These are phyloP conservation scores for Cytospora schulzeri DNA, from an alignment of 2,329 filamentous ascomycete genomes.

Conservation along the genomic window DNA sequence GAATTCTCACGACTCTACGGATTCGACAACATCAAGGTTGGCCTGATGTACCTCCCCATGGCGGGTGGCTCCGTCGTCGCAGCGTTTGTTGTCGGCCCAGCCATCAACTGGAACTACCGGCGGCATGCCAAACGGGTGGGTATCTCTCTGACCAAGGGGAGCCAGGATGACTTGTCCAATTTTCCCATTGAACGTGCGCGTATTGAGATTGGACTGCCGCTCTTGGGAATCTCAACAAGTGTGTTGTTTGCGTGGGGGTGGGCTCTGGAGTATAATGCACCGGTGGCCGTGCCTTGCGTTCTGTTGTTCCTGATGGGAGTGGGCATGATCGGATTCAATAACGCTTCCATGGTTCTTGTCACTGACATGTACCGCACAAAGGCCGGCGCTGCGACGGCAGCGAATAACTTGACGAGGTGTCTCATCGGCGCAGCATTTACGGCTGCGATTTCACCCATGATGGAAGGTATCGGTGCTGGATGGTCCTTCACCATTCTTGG, in stretches of 20 bases:
- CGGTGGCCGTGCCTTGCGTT: slow-evolving; percentile 50
- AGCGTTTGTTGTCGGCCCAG: slow-evolving; percentile 50
- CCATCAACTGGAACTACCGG: slow-evolving; percentile 69
- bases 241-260: slow-evolving; percentile 55
- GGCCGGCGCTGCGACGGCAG: slow-evolving; percentile 56
- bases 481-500: slow-evolving; percentile 55
- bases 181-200: slow-evolving; percentile 57
- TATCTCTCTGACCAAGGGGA: slow-evolving; percentile 54
- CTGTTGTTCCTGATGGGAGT: slow-evolving; percentile 50
- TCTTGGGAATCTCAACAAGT: slow-evolving; percentile 52
- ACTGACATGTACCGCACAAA: slow-evolving; percentile 57
- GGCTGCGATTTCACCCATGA: slow-evolving; percentile 55
- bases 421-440: slow-evolving; percentile 55
- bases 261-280: slow-evolving; percentile 46
- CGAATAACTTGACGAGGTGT: slow-evolving; percentile 59
- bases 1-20: slow-evolving; percentile 57
- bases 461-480: slow-evolving; percentile 51
- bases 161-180: slow-evolving; percentile 49
- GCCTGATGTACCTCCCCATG: slow-evolving; percentile 55
- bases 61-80: slow-evolving; percentile 52
- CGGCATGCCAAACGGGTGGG: slow-evolving; percentile 58
- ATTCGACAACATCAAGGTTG: slow-evolving; percentile 57
- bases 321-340: slow-evolving; percentile 57
- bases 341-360: slow-evolving; percentile 53
- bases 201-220: slow-evolving; percentile 51